A percentile compares a stretch with the other conserved stretches of the same genome.
phyloP scores from a whole-genome alignment of 441 rosid species.

The Syzygium malaccense region DNA sequence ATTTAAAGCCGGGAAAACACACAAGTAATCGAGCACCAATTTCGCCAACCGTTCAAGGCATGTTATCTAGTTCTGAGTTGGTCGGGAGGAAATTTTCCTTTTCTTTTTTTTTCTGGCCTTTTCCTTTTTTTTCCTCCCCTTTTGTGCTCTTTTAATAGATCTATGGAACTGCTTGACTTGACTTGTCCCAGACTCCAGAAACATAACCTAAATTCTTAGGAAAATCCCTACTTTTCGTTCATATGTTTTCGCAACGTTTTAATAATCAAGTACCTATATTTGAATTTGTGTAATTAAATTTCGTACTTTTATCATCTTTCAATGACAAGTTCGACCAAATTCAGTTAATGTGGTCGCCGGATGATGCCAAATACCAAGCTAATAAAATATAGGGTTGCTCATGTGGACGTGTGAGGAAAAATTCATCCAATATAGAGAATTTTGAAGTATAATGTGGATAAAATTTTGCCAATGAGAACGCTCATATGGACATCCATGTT shows the following conservation, averaged over 20 bases:
- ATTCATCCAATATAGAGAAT: too few species aligned
- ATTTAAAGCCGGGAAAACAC: not conserved
- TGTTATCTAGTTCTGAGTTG: not conserved
- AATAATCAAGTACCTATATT: not conserved
- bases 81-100: not conserved
- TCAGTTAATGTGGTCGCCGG: too few species aligned
- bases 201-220: not conserved
- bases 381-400: too few species aligned
- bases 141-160: not conserved
- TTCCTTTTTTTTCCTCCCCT: not conserved
- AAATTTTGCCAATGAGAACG: not conserved
- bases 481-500: fast-evolving
- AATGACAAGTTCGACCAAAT: too few species aligned
- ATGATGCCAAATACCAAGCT: too few species aligned
- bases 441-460: not conserved
- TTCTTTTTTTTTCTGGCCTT: not conserved
- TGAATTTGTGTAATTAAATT: not conserved
- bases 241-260: not conserved
- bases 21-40: not conserved
- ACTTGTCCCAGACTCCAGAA: not conserved
- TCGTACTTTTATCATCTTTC: not conserved
- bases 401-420: too few species aligned
- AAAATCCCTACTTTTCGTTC: not conserved
- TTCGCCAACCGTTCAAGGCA: not conserved
- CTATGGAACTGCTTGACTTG: not conserved